Percentiles rank a stretch among this genome's conserved stretches.
Evolutionary conservation across 2,329 filamentous ascomycete species (phyloP).

Genomic region (Ascochyta viciae-villosae): DNA sequence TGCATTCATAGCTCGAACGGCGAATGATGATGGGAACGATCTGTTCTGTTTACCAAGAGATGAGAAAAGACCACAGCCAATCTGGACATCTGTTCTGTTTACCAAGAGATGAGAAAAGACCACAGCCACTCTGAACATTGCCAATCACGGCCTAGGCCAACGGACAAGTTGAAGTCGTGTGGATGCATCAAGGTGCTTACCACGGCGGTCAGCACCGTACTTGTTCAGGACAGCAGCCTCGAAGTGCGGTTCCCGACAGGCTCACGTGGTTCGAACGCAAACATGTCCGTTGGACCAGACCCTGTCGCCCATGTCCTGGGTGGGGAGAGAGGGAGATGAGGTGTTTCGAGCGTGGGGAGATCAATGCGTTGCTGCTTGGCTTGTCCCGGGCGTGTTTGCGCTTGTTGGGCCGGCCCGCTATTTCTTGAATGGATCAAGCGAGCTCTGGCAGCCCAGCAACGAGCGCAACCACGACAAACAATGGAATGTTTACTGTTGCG

Average conservation of each 20-base stretch:
- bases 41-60: background rate
- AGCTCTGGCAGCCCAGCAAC: constrained; percentile 4
- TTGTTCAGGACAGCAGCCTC: background rate
- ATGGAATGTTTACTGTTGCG: constrained; percentile 5
- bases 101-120: background rate
- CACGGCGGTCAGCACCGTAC: constrained; percentile 30
- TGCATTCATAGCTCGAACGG: background rate
- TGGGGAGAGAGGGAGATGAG: constrained; percentile 29
- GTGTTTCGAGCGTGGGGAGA: constrained; percentile 33
- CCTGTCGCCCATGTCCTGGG: constrained; percentile 14
- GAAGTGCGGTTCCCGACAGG: constrained; percentile 14
- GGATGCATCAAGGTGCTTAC: constrained; percentile 23
- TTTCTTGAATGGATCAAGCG: background rate
- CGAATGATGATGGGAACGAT: background rate
- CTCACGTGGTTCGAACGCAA: constrained; percentile 5
- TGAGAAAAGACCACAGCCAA: background rate
- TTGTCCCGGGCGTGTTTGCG: constrained; percentile 35
- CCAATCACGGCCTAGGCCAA: background rate
- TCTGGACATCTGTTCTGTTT: no score
- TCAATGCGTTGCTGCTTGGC: constrained; percentile 37
- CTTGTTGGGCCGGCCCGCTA: background rate
- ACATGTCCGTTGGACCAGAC: constrained; percentile 6
- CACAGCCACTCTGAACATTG: background rate
- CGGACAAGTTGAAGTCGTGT: background rate
- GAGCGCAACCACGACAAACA: background rate